Conservation (phyloP, 1,139 yeast genomes). For the Maudiozyma humilis region DNA sequence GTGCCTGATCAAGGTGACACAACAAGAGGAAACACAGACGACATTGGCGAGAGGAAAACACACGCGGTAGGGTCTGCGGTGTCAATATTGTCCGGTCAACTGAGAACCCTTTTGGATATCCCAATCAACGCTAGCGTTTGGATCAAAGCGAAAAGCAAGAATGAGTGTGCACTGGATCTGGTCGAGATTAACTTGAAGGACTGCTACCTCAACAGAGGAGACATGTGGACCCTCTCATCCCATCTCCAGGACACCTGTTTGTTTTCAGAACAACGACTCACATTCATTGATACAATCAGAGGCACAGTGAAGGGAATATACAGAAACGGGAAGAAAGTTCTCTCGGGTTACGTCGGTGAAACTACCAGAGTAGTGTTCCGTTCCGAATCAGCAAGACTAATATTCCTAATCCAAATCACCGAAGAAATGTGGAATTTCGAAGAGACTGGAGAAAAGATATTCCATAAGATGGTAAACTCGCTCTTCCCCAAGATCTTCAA, state of each 20-base stretch:
- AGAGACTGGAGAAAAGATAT: slow-evolving; percentile 89
- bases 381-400: slow-evolving; percentile 79
- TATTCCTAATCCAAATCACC: slow-evolving; percentile 80
- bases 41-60: neutral
- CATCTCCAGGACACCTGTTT: slow-evolving; percentile 55
- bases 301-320: slow-evolving; percentile 62
- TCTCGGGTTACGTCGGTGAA: slow-evolving; percentile 60
- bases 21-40: neutral
- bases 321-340: slow-evolving; percentile 57
- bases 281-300: slow-evolving; percentile 55
- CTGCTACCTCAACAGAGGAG: slow-evolving; percentile 75
- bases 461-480: slow-evolving; percentile 84
- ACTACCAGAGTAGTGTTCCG: slow-evolving; percentile 76
- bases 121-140: slow-evolving; percentile 57
- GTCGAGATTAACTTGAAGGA: slow-evolving; percentile 80
- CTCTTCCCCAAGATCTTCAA: slow-evolving; percentile 83
- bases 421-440: slow-evolving; percentile 98
- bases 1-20: too few species aligned
- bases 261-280: slow-evolving; percentile 55
- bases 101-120: slow-evolving; percentile 55
- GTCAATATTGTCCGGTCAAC: slow-evolving; percentile 56
- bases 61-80: slow-evolving; percentile 17
- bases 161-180: slow-evolving; percentile 62
- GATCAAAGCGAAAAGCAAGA: slow-evolving; percentile 45
- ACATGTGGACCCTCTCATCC: slow-evolving; percentile 83